Conservation (phyloP, 345 rosid species). For the Erodium maritimum region DNA sequence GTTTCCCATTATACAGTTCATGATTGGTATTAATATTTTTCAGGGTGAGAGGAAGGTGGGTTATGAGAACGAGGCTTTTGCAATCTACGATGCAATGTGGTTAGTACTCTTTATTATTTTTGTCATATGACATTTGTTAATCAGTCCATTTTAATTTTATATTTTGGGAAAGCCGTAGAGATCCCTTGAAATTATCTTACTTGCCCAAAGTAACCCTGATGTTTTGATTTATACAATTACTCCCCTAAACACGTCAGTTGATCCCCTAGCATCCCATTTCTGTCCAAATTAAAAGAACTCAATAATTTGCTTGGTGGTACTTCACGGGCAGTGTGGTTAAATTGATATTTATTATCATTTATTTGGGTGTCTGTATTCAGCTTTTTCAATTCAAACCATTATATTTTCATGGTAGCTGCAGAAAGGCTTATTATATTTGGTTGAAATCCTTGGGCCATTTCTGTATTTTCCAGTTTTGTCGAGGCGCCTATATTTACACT, state of each 20-base stretch:
- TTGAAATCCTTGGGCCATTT: constrained; percentile 1
- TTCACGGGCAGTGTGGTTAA: too few relatives aligned
- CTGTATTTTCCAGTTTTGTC: constrained; percentile 40
- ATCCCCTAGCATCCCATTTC: neutral
- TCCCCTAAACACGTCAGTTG: too few relatives aligned
- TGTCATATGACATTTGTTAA: constrained; percentile 3
- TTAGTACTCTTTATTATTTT: constrained; percentile 16
- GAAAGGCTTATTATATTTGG: constrained; percentile 2
- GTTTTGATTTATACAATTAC: too few relatives aligned
- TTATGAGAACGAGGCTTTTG: constrained; percentile 87
- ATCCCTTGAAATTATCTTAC: neutral
- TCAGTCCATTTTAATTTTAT: too few relatives aligned
- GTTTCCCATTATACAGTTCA: neutral
- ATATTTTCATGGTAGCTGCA: neutral
- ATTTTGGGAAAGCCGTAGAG: too few relatives aligned
- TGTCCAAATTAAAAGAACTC: too few relatives aligned
- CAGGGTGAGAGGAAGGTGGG: constrained; percentile 63
- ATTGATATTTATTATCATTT: too few relatives aligned
- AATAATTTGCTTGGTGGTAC: too few relatives aligned
- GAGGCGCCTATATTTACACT: constrained; percentile 89
- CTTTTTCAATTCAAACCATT: neutral
- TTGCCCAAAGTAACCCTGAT: neutral
- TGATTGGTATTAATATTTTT: constrained; percentile 10
- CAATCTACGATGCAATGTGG: constrained; percentile 89
- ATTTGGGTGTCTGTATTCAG: neutral